Base-by-base conservation (phyloP, 1,284 basidiomycete species). In the Caloboletus firmus region DNA sequence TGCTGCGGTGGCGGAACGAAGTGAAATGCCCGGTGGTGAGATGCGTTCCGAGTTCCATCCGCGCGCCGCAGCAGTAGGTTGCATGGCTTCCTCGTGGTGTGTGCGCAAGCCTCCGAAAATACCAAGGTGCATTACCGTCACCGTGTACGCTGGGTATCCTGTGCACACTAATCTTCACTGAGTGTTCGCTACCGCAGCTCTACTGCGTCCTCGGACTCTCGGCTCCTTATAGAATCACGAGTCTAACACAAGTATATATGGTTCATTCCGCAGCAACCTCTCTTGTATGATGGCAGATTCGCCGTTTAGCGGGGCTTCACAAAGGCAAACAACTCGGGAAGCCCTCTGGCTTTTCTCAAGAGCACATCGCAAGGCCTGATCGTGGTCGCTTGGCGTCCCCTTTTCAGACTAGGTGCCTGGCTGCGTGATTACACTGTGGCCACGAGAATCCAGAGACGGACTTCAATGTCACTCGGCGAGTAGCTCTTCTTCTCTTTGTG, bases 191-290 rank as follows among this genome's bases (percentile, higher is more conserved):
- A 10, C 28, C 10, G 28, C 26, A 8, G 5, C 26, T 41, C 7
- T 48, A 10, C 15, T 24, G 20, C 11, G 30, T 51, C 54, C 54
- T 57, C 54, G 47, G 48, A 55, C 26, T 28, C 41, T 51, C 32
- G 45, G 32, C 30, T 15, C 20, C 28, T 30, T 10, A 41, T 22
- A n/a, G 9, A 41, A 45, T 24, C 30, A 15, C 6, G 43, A 47
- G 7, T 11, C 5, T 30, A 6, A 7, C 45, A 15, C n/a, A n/a
- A n/a, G n/a, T n/a, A n/a, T n/a, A n/a, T n/a, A n/a, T 47, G n/a
- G 46, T 18, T 49, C 47, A 11, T 26, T 20, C n/a, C 48, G 48
- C 48, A 49, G 48, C 47, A 31, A n/a, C 26, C 26, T 22, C 17
- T 17, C 13, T 32, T 35, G 44, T 35, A 30, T 40, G 9, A 5